Percentiles rank a stretch among this genome's conserved stretches.
Evolutionary conservation across 1,284 basidiomycete species (phyloP).

Genomic region (Vanrija humicola): DNA sequence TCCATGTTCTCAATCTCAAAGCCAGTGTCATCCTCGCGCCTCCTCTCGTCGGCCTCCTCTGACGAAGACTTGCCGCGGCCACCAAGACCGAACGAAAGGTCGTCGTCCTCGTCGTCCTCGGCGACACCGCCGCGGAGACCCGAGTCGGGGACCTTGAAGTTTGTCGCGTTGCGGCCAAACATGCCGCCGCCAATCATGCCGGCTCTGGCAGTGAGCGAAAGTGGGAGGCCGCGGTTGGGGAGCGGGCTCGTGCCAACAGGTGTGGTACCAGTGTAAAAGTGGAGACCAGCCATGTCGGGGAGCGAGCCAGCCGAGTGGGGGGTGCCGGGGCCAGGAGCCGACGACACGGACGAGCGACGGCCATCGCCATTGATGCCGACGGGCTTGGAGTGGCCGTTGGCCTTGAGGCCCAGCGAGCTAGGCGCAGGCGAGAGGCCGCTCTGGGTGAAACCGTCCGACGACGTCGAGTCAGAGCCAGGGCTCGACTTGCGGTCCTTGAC

Average conservation of each 20-base stretch:
- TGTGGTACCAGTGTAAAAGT: slow-evolving; percentile 29
- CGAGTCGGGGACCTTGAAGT: slow-evolving; percentile 26
- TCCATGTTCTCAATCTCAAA: slow-evolving; percentile 23
- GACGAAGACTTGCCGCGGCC: slow-evolving; percentile 21
- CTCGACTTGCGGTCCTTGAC: slow-evolving; percentile 33
- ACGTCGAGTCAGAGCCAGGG: slow-evolving; percentile 42
- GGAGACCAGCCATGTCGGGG: slow-evolving; percentile 39
- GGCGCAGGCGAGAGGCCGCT: slow-evolving; percentile 10
- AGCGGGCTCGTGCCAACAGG: slow-evolving; percentile 23
- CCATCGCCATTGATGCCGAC: slow-evolving; percentile 13
- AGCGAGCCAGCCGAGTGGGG: slow-evolving; percentile 34
- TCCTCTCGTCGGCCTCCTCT: slow-evolving; percentile 35
- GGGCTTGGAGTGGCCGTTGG: slow-evolving; percentile 5
- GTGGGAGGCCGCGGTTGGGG: slow-evolving; percentile 22
- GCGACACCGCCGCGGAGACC: slow-evolving; percentile 33
- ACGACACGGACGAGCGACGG: slow-evolving; percentile 17
- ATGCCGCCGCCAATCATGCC: slow-evolving; percentile 43
- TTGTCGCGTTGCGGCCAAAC: slow-evolving; percentile 27
- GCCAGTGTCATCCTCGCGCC: slow-evolving; percentile 21
- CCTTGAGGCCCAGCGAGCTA: slow-evolving; percentile 8
- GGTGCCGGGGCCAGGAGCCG: slow-evolving; percentile 25
- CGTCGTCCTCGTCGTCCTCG: slow-evolving; percentile 40
- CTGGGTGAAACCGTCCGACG: slow-evolving; percentile 22
- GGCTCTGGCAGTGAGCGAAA: slow-evolving; percentile 27
- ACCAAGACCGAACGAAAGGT: slow-evolving; percentile 10